Percentiles rank a stretch among this genome's conserved stretches.
These are phyloP conservation scores for Saxophila tyrrhenica DNA, from an alignment of 495 filamentous ascomycete species.

Conservation along the genomic window DNA sequence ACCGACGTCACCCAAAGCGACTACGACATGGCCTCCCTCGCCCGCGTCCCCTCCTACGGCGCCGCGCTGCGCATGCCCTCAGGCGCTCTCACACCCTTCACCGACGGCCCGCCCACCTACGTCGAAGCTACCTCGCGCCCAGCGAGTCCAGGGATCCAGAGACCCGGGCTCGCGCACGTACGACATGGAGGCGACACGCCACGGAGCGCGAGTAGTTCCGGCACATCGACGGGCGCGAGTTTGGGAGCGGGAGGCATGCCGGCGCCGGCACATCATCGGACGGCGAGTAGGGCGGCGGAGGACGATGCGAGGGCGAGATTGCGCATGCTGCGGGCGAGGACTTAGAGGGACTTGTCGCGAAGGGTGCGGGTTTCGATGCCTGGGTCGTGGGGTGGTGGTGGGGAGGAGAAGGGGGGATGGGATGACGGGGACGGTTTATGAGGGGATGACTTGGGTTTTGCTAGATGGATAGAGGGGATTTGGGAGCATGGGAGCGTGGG, in stretches of 20 bases:
- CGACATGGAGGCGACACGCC: slow-evolving; percentile 1
- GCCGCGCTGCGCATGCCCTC: slow-evolving; percentile 29
- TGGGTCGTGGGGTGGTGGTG: background rate
- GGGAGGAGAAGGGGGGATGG: background rate
- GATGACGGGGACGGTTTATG: background rate
- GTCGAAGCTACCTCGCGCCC: slow-evolving; percentile 31
- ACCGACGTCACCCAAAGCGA: slow-evolving; percentile 7
- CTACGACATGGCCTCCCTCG: slow-evolving; percentile 26
- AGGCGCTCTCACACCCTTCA: slow-evolving; percentile 17
- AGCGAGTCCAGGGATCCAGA: slow-evolving; percentile 19
- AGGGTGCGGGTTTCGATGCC: background rate
- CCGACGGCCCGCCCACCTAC: slow-evolving; percentile 27
- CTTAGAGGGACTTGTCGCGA: background rate
- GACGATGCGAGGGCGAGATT: slow-evolving; percentile 9
- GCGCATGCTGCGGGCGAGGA: slow-evolving; percentile 6
- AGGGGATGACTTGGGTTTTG: background rate
- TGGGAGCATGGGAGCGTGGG: background rate
- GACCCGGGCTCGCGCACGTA: slow-evolving; percentile 19
- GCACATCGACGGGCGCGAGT: too few species aligned
- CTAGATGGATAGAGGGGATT: background rate
- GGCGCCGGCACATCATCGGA: background rate
- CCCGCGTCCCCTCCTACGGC: slow-evolving; percentile 31
- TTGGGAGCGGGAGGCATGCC: too few species aligned
- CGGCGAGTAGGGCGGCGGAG: background rate
- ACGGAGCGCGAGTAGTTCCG: slow-evolving; percentile 5